Conservation (phyloP, 2,329 filamentous ascomycete genomes). For the Celoporthe dispersa region DNA sequence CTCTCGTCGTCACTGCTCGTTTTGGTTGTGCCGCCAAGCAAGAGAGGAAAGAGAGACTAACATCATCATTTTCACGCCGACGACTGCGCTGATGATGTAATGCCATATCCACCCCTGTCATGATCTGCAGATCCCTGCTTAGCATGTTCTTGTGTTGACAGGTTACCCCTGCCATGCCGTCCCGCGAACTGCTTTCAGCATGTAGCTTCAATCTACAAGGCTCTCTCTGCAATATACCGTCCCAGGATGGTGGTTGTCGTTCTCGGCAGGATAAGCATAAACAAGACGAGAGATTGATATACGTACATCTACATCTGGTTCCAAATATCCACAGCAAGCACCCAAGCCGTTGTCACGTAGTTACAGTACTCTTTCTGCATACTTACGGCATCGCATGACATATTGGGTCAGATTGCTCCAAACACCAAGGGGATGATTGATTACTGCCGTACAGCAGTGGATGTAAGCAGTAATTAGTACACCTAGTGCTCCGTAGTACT, state of each 20-base stretch:
- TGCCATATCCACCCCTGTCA: not conserved
- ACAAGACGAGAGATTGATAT: not conserved
- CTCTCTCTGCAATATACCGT: no score
- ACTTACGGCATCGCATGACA: no score
- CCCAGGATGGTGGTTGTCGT: no score
- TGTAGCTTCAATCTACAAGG: no score
- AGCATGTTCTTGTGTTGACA: not conserved
- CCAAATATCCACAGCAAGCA: no score
- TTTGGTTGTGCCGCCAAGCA: not conserved
- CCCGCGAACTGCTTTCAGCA: constrained; percentile 13
- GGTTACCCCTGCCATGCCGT: not conserved
- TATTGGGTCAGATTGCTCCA: no score
- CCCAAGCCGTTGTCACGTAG: no score
- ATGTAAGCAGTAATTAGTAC: not conserved
- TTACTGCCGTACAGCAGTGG: not conserved
- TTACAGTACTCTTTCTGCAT: no score
- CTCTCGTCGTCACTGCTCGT: not conserved
- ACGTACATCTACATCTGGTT: no score
- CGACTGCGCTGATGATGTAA: constrained; percentile 12
- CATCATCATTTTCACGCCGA: not conserved
- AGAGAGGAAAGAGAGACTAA: not conserved
- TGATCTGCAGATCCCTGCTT: not conserved
- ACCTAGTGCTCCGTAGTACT: no score
- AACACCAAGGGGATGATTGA: not conserved
- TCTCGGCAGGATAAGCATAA: not conserved